Conservation (phyloP, 2,329 filamentous ascomycete species). For the Hysterium pulicare region DNA sequence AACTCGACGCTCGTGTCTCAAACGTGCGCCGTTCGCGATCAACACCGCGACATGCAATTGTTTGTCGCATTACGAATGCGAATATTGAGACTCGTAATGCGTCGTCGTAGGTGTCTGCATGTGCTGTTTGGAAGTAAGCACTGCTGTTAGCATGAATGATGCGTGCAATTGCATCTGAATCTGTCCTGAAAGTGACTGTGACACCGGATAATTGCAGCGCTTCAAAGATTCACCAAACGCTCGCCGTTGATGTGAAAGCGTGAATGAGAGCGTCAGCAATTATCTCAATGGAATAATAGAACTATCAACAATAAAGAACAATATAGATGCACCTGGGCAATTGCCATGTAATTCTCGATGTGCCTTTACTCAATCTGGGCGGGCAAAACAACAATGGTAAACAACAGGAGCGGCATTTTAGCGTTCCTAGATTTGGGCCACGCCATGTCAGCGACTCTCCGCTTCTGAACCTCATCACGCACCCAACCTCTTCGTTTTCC, state of each 20-base stretch:
- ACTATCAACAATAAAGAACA: too few relatives aligned
- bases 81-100: background rate
- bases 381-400: conserved; percentile 1
- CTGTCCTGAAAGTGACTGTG: too few relatives aligned
- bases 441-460: conserved; percentile 1
- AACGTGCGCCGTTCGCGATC: background rate
- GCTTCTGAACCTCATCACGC: conserved; percentile 4
- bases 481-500: conserved; percentile 11
- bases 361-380: background rate
- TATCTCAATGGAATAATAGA: too few relatives aligned
- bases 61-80: too few relatives aligned
- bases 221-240: too few relatives aligned
- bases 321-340: too few relatives aligned
- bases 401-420: conserved; percentile 1
- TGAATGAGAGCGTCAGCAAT: too few relatives aligned
- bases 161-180: too few relatives aligned
- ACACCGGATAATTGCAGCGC: background rate
- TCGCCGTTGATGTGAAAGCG: too few relatives aligned
- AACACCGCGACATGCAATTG: too few relatives aligned
- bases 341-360: background rate
- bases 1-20: background rate
- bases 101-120: background rate
- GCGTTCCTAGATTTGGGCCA: background rate
- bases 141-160: too few relatives aligned
- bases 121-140: too few relatives aligned